Evolutionary conservation across 1,284 basidiomycete genomes (phyloP).

Genomic region (Coriolopsis trogii): DNA sequence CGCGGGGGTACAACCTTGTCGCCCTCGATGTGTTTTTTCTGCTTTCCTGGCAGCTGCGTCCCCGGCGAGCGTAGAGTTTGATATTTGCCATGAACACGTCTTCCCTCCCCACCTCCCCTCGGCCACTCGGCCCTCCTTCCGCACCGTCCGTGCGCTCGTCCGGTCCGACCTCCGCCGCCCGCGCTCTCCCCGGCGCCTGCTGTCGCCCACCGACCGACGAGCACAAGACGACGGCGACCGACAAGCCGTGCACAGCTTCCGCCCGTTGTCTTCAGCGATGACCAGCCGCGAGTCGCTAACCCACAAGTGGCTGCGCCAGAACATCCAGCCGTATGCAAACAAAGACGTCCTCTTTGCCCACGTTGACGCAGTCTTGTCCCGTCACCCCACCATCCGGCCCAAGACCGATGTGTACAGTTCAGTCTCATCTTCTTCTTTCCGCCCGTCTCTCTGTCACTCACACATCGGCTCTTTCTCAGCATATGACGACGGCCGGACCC

Average conservation of each 20-base stretch:
- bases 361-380: slow-evolving; percentile 64
- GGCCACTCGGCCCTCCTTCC: neutral
- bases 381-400: slow-evolving; percentile 72
- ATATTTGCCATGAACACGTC: too few relatives aligned
- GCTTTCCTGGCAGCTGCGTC: slow-evolving; percentile 20
- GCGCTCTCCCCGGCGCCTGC: neutral
- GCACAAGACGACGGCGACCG: too few relatives aligned
- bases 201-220: neutral
- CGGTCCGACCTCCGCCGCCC: slow-evolving; percentile 11
- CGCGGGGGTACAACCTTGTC: slow-evolving; percentile 16
- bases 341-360: slow-evolving; percentile 60
- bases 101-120: slow-evolving; percentile 6
- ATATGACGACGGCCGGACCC: slow-evolving; percentile 93
- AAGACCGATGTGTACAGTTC: slow-evolving; percentile 95
- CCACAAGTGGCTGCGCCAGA: slow-evolving; percentile 76
- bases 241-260: slow-evolving; percentile 3
- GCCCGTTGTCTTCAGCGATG: slow-evolving; percentile 21
- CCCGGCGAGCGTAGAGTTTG: slow-evolving; percentile 19
- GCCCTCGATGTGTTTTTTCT: neutral
- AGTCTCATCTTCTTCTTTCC: slow-evolving; percentile 26
- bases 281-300: slow-evolving; percentile 40
- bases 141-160: neutral
- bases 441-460: slow-evolving; percentile 20
- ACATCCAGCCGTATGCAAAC: slow-evolving; percentile 65
- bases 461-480: slow-evolving; percentile 46